Base-by-base conservation (phyloP, 257 asterid genomes). In the Solanum tarapatanum region DNA sequence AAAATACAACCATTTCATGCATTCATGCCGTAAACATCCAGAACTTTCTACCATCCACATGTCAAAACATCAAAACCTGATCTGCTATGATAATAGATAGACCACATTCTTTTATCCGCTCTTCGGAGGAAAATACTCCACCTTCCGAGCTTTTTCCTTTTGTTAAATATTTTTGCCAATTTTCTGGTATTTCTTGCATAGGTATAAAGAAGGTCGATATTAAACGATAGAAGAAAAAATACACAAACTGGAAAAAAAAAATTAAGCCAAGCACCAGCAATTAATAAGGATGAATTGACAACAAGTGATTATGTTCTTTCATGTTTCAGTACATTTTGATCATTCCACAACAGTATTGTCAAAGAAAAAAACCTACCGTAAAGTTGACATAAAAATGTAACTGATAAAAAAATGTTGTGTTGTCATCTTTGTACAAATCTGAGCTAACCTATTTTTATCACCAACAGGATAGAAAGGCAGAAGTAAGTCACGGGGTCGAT, bases 1-100 rank as follows among this genome's bases (percentile, higher is more conserved):
- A 89, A 35, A 60, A 21, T 28, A 83, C 87, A 87, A 2, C 32
- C 23, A 60, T 89, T 90, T 80, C 90, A 88, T 51, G 86, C 26
- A 14, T 41, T 76, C 55, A 85, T 23, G 11, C 58, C 66, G 37
- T 87, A 51, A n/a, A 33, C 33, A n/a, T 33, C 74, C 43, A 82
- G 72, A 30, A 89, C 13, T 35, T 6, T 0, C 8, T 70, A 28
- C 91, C 91, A 89, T 6, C 79, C 26, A 33, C 48, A 26, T 23
- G 23, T 9, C 73, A 36, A 36, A 36, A 36, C 9, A 36, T 36
- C 10, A 36, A 36, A 36, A 36, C 41, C 41, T 36, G 41, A 89
- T 74, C 45, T 69, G 17, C 83, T 21, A 7, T 58, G 17, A 68
- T 82, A 72, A 33, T 82, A 3, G 43, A 79, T 82, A 12, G 70